A percentile compares a stretch with the other conserved stretches of the same genome.
Conservation (phyloP, 2,329 filamentous ascomycete species). For the Aureobasidium melanogenum region DNA sequence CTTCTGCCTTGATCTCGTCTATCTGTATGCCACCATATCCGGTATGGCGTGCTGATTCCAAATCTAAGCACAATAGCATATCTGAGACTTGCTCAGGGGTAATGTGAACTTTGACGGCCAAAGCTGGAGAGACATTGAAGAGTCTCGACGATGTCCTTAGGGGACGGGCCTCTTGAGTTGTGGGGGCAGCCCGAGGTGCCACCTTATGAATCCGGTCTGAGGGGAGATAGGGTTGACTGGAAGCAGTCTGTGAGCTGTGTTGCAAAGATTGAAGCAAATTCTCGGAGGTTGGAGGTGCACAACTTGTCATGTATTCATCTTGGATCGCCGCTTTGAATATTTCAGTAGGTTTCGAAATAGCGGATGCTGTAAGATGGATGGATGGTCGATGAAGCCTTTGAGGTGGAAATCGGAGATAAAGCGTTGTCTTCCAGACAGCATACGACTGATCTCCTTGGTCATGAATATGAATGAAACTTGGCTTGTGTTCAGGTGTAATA, state of each 20-base stretch:
- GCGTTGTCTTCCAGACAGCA: constrained; percentile 31
- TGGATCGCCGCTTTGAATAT: constrained; percentile 28
- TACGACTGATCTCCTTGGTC: constrained; percentile 20
- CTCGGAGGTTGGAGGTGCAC: constrained; percentile 53
- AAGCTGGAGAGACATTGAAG: constrained; percentile 42
- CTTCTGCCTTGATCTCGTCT: constrained; percentile 47
- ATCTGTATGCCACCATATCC: constrained; percentile 53
- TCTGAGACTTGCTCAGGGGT: constrained; percentile 43
- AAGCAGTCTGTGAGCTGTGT: constrained; percentile 52
- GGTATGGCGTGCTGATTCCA: constrained; percentile 64
- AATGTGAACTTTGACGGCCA: constrained; percentile 64
- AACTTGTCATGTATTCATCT: constrained; percentile 59
- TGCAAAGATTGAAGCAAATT: constrained; percentile 66
- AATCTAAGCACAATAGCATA: constrained; percentile 61
- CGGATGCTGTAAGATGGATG: constrained; percentile 50
- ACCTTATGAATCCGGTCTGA: constrained; percentile 64
- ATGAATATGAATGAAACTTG: constrained; percentile 14
- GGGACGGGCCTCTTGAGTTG: constrained; percentile 51
- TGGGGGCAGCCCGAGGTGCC: constrained; percentile 52
- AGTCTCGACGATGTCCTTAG: constrained; percentile 55
- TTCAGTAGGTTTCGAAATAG: constrained; percentile 41
- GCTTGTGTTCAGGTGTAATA: constrained; percentile 16
- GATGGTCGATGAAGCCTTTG: constrained; percentile 56
- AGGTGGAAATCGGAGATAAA: constrained; percentile 35
- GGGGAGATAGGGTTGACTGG: constrained; percentile 55